Evolutionary conservation across 2,329 filamentous ascomycete species (phyloP).

Genomic region (Salinomyces thailandicus): DNA sequence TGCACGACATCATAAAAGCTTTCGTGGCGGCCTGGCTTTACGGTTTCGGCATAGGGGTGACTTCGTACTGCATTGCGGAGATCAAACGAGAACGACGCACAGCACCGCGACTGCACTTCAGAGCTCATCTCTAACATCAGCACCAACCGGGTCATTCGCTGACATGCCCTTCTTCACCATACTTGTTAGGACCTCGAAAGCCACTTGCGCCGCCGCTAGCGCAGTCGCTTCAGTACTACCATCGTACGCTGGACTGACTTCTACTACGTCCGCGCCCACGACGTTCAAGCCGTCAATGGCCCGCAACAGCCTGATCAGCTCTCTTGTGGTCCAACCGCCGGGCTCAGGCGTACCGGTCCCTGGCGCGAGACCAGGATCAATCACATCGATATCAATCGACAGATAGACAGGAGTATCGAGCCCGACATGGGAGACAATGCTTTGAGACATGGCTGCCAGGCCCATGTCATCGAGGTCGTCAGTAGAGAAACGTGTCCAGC

Average conservation of each 20-base stretch:
- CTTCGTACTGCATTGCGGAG: no score
- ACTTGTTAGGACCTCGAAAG: conserved; percentile 73
- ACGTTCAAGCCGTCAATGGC: conserved; percentile 75
- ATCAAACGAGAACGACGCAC: background rate
- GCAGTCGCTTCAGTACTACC: conserved; percentile 69
- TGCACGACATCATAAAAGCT: no score
- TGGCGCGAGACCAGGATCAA: conserved; percentile 63
- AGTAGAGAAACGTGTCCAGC: conserved; percentile 68
- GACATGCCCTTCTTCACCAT: conserved; percentile 52
- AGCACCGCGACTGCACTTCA: background rate
- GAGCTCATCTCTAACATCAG: conserved; percentile 5
- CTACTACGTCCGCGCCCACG: conserved; percentile 82
- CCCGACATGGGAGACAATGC: conserved; percentile 62
- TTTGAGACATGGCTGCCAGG: conserved; percentile 55
- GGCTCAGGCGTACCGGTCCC: conserved; percentile 70
- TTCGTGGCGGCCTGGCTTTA: no score
- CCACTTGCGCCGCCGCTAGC: conserved; percentile 71
- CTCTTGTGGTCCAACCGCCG: conserved; percentile 81
- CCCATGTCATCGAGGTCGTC: conserved; percentile 84
- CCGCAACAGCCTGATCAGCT: conserved; percentile 72
- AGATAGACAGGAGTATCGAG: conserved; percentile 70
- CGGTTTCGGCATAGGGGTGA: no score
- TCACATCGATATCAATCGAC: conserved; percentile 69
- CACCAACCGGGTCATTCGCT: no score
- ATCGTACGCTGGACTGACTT: conserved; percentile 80